Base-by-base conservation (phyloP, 164 flowering plant genomes). In the Annona cherimola region DNA sequence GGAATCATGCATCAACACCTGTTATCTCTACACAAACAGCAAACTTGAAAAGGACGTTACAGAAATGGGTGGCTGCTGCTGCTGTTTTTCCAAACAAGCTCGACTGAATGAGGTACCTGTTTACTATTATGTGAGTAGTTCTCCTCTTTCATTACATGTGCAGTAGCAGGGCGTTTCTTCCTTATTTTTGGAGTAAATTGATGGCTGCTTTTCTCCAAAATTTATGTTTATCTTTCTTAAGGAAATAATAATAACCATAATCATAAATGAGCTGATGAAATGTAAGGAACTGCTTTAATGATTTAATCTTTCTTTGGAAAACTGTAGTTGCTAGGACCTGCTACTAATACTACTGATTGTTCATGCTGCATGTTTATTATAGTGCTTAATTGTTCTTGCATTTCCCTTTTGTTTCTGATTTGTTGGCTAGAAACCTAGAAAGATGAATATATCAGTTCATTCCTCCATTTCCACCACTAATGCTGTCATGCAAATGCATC, bases 51-150 rank as follows among this genome's bases (percentile, higher is more conserved):
- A 39, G 20, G 45, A 11, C 18, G 16, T 78, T 68, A 42, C 59
- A 75, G 73, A 72, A 67, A 91, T 91, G 97, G 97, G 97, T 72
- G 94, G 94, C 65, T 91, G 96, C 83, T 91, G 97, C 77, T 81
- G 83, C 71, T 78, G 79, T 76, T 68, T 73, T 63, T 74, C 81
- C 66, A 73, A 79, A 78, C 69, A 81, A 67, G 63, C 73, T 61
- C 89, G 85, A 74, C 79, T 86, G 44, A 86, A 82, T 72, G 90
- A 84, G 68, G 71, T 86, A 70, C 91, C 92, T 20, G 80, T 87
- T 42, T 92, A 88, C 81, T 90, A 88, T 74, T 90, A 92, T 79
- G 97, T 88, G 26, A 75, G 88, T 85, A 75, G 46, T 65, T 78
- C 68, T 81, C 20, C 65, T 11, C 61, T 45, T 69, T 9, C 57